Base-by-base conservation (phyloP, 495 filamentous ascomycete genomes). In the Friedmanniomyces endolithicus region DNA sequence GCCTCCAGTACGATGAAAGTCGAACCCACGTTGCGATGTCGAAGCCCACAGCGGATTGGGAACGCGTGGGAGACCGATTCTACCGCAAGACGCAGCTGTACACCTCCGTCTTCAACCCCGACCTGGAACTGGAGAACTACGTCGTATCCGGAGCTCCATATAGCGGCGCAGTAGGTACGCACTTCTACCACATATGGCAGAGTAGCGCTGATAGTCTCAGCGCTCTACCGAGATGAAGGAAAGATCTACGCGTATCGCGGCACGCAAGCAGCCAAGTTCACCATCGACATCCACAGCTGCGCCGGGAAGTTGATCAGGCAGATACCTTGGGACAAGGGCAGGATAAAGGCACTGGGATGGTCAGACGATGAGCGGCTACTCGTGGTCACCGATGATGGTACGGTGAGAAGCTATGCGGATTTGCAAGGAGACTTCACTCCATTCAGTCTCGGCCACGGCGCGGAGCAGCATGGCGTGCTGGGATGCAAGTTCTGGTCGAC, bases 351-450 rank as follows among this genome's bases (percentile, higher is more conserved):
- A 11, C 75, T 97, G 17, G 92, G 92, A 19, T 98, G 92, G 92
- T 96, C 90, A 33, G 92, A 95, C 64, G 88, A 96, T 59, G 92
- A 98, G 75, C 87, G 88, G 67, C 77, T 98, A 16, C 72, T 98
- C 8, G 84, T 94, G 3, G 81, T 96, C 48, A 86, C 88, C 2
- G 80, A 85, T 53, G 92, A 97, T 63, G 92, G 92, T 49, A 89
- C 82, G 9, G 90, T 97, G 25, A 76, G 89, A 53, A 90, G 86
- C 65, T 98, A 97, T 65, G 87, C 85, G 63, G 87, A 95, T 63
- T 70, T 98, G 31, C 84, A 94, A 67, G 86, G 86, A 39, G 90
- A 97, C 61, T 98, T 98, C 68, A 87, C 83, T 1, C 89, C 95
- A 57, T 98, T 97, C 68, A 87, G 86, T n/a, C 75, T 98, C 1